Conservation (phyloP, 1,284 basidiomycete species). For the Pseudozyma thailandica region DNA sequence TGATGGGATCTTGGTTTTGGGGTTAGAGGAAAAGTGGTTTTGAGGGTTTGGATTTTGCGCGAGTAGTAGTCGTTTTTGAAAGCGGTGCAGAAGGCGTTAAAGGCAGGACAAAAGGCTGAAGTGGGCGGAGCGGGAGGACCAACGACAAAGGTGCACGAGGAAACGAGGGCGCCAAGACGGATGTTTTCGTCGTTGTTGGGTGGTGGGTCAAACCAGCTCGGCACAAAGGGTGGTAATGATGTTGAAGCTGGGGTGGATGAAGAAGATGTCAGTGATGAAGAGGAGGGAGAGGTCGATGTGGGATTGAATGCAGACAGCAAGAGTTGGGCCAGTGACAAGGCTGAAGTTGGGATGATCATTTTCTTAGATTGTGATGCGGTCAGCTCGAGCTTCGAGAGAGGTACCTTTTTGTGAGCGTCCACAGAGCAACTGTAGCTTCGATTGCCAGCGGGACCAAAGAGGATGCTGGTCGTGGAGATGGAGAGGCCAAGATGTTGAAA, state of each 20-base stretch:
- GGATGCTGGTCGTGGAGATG: too few species aligned
- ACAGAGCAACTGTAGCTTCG: too few species aligned
- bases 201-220: conserved; percentile 10
- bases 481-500: too few species aligned
- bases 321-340: not conserved
- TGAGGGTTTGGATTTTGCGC: conserved; percentile 9
- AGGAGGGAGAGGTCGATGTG: not conserved
- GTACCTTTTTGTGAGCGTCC: too few species aligned
- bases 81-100: conserved; percentile 13
- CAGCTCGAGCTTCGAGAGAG: not conserved
- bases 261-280: not conserved
- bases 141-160: conserved; percentile 34
- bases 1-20: not conserved
- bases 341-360: conserved; percentile 1
- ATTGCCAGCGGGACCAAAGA: too few species aligned
- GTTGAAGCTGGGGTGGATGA: not conserved
- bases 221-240: not conserved
- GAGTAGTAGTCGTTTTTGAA: conserved; percentile 18
- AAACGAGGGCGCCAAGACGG: conserved; percentile 6
- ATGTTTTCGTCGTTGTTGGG: not conserved
- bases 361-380: too few species aligned
- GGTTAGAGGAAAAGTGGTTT: conserved; percentile 7
- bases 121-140: conserved; percentile 30
- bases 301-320: not conserved
- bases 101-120: conserved; percentile 25